Base-by-base conservation (phyloP, 257 asterid genomes). In the Ehretia macrophylla region DNA sequence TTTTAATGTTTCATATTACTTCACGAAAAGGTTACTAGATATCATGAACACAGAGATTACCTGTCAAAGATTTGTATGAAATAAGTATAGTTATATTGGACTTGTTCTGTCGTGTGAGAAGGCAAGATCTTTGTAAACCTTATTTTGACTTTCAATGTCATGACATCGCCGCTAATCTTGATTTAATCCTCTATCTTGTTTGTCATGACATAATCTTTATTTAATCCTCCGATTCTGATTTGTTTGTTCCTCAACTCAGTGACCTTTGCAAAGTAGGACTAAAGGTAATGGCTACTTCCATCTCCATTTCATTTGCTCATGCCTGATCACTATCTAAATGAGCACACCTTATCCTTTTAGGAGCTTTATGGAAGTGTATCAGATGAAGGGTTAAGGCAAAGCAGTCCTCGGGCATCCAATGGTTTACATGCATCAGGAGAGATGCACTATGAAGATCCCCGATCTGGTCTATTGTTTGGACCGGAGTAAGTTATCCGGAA, bases 181-280 rank as follows among this genome's bases (percentile, higher is more conserved):
- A n/a, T n/a, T n/a, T 27, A 6, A 1, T 27, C 6, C 35, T 27
- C 6, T 6, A 27, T 3, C 35, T 17, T n/a, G 8, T 17, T 8
- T 11, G 35, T 27, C 35, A 27, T 56, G 32, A 20, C 32, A 21
- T 55, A 23, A 53, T 22, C 14, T 14, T 10, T 10, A 10, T 42
- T 42, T 42, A 23, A 16, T 19, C 40, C 27, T 51, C n/a, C n/a
- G n/a, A n/a, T n/a, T n/a, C 63, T 47, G 27, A 59, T 47, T 11
- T 23, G 10, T 56, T 8, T 47, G 22, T 51, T 42, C 48, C 45
- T 32, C 32, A 55, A 52, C 51, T 66, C 62, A 63, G 82, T 57
- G 38, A 56, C 75, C 74, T 64, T 63, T 72, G 65, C 79, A 75
- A 62, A 67, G 79, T 65, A 58, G 92, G 98, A 66, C 77, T 86